Evolutionary conservation across 2,329 filamentous ascomycete species (phyloP).

Genomic region (Fusarium sublunatum): DNA sequence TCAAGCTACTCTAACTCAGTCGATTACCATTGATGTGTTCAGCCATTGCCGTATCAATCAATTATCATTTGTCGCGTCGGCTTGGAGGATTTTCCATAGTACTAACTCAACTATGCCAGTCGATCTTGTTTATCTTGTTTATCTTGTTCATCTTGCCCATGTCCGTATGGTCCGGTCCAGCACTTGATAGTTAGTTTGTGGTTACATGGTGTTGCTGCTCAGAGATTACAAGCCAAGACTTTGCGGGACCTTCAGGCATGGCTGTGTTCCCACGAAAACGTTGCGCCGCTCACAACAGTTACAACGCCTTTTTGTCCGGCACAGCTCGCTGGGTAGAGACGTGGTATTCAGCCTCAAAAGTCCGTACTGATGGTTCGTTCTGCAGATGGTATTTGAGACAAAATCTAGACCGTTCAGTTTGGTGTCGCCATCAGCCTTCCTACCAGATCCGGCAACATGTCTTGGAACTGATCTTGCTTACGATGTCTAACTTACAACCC

Average conservation of each 20-base stretch:
- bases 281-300: slow-evolving; percentile 19
- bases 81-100: slow-evolving; percentile 11
- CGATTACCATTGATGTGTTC: slow-evolving; percentile 22
- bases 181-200: slow-evolving; percentile 7
- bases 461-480: slow-evolving; percentile 14
- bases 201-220: slow-evolving; percentile 38
- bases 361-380: slow-evolving; percentile 18
- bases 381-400: slow-evolving; percentile 7
- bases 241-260: slow-evolving; percentile 35
- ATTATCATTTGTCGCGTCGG: slow-evolving; percentile 18
- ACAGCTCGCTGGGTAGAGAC: too few species aligned
- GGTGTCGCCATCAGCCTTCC: slow-evolving; percentile 36
- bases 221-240: slow-evolving; percentile 31
- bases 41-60: slow-evolving; percentile 7
- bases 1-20: slow-evolving; percentile 11
- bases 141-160: slow-evolving; percentile 8
- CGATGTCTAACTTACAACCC: slow-evolving; percentile 33
- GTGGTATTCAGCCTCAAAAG: slow-evolving; percentile 13
- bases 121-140: slow-evolving; percentile 17
- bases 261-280: slow-evolving; percentile 31
- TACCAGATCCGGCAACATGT: slow-evolving; percentile 36
- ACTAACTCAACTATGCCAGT: slow-evolving; percentile 10
- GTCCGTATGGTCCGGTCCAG: slow-evolving; percentile 3
- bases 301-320: slow-evolving; percentile 6
- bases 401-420: slow-evolving; percentile 41